Percentiles rank a stretch among this genome's conserved stretches.
phyloP scores from a whole-genome alignment of 2,329 filamentous ascomycete species.

The Parascedosporium putredinis region DNA sequence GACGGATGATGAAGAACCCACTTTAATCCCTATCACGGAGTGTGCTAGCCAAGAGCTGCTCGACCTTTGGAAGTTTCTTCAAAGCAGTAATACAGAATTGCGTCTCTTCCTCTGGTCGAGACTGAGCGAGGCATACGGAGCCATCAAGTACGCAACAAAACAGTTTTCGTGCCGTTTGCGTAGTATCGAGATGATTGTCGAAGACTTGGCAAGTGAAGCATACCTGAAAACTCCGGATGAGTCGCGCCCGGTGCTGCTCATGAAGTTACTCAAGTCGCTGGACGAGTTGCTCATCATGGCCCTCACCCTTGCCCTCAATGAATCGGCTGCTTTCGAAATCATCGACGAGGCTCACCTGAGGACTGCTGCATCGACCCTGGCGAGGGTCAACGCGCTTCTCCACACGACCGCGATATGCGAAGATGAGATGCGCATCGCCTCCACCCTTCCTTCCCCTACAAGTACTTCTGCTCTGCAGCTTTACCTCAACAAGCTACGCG shows the following conservation, averaged over 20 bases:
- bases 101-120: constrained; percentile 83
- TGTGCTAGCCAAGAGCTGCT: constrained; percentile 48
- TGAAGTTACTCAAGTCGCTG: constrained; percentile 68
- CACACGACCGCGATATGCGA: constrained; percentile 75
- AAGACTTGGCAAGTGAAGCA: constrained; percentile 51
- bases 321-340: constrained; percentile 66
- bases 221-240: constrained; percentile 48
- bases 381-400: constrained; percentile 61
- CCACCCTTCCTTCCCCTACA: constrained; percentile 46
- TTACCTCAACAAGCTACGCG: constrained; percentile 62
- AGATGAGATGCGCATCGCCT: constrained; percentile 73
- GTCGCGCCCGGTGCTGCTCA: constrained; percentile 57
- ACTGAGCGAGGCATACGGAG: constrained; percentile 78
- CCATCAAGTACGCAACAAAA: constrained; percentile 78
- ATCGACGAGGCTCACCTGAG: constrained; percentile 70
- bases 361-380: constrained; percentile 61
- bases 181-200: constrained; percentile 73
- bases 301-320: constrained; percentile 57
- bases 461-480: constrained; percentile 41
- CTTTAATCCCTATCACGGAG: constrained; percentile 33
- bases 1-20: constrained; percentile 11
- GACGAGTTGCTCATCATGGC: constrained; percentile 67
- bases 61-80: constrained; percentile 78
- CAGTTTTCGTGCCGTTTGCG: constrained; percentile 79
- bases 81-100: constrained; percentile 70